These are phyloP conservation scores for Crotalaria pallida DNA, from an alignment of 306 rosid species.

Conservation along the genomic window DNA sequence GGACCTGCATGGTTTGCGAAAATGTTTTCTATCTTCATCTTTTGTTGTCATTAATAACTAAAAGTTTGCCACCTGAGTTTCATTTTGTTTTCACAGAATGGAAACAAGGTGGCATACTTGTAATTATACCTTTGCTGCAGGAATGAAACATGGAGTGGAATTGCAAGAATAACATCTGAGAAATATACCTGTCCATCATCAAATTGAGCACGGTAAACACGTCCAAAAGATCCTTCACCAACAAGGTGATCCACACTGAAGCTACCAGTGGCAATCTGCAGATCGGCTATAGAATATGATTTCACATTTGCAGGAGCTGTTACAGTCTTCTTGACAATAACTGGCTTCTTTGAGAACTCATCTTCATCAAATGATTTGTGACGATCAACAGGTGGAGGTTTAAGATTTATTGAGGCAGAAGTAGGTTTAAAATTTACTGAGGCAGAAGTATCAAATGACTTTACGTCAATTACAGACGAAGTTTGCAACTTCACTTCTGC, in stretches of 20 bases:
- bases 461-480: slow-evolving; percentile 42
- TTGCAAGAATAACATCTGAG: slow-evolving; percentile 8
- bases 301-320: slow-evolving; percentile 56
- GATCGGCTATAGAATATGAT: slow-evolving; percentile 78
- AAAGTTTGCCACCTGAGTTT: too few species aligned
- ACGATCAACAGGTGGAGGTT: slow-evolving; percentile 89
- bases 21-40: too few species aligned
- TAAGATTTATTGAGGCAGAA: slow-evolving; percentile 62
- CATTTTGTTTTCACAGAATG: too few species aligned
- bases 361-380: slow-evolving; percentile 77
- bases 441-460: slow-evolving; percentile 55
- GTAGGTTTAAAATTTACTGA: slow-evolving; percentile 72
- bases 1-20: too few species aligned
- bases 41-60: too few species aligned
- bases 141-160: slow-evolving; percentile 14
- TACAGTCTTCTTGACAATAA: slow-evolving; percentile 50
- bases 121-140: neutral
- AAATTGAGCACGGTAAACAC: slow-evolving; percentile 84
- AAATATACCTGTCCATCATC: slow-evolving; percentile 75
- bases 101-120: too few species aligned
- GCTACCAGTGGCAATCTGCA: slow-evolving; percentile 94
- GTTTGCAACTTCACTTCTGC: slow-evolving; percentile 72
- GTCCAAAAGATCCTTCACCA: slow-evolving; percentile 93
- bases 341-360: slow-evolving; percentile 56
- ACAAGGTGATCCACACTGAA: slow-evolving; percentile 80